Conservation (phyloP, 495 filamentous ascomycete species). For the Aspergillus incahuasiensis region DNA sequence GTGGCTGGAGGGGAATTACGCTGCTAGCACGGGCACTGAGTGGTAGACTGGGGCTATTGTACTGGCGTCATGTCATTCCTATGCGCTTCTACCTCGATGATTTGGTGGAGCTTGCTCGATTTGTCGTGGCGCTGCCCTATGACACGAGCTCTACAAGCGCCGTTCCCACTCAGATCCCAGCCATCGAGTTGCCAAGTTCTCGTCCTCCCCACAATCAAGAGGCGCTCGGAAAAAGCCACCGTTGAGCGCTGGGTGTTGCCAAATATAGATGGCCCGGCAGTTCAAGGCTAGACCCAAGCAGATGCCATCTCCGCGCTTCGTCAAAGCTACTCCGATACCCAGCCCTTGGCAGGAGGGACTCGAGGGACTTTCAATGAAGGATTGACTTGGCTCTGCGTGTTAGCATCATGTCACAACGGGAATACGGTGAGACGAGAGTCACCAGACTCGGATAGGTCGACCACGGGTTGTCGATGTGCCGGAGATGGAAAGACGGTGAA, state of each 20-base stretch:
- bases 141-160: slow-evolving; percentile 33
- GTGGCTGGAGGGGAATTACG: slow-evolving; percentile 2
- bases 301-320: slow-evolving; percentile 16
- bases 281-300: slow-evolving; percentile 16
- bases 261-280: slow-evolving; percentile 19
- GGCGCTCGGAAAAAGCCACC: background rate
- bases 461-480: too few species aligned
- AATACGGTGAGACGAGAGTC: background rate
- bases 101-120: slow-evolving; percentile 17
- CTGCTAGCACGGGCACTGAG: slow-evolving; percentile 1
- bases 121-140: slow-evolving; percentile 21
- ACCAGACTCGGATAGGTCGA: background rate
- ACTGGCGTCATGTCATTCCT: background rate
- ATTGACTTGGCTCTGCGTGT: slow-evolving; percentile 20
- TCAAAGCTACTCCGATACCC: background rate
- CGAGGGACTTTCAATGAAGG: slow-evolving; percentile 1
- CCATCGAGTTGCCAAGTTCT: slow-evolving; percentile 7
- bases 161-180: slow-evolving; percentile 21
- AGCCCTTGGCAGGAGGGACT: slow-evolving; percentile 7
- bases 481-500: slow-evolving; percentile 20
- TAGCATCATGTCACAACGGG: slow-evolving; percentile 17
- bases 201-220: background rate
- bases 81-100: background rate
- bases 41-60: slow-evolving; percentile 9
- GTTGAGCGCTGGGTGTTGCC: slow-evolving; percentile 8